Evolutionary conservation across 805 yeast species (phyloP).

Genomic region (Saccharomyces mikatae): DNA sequence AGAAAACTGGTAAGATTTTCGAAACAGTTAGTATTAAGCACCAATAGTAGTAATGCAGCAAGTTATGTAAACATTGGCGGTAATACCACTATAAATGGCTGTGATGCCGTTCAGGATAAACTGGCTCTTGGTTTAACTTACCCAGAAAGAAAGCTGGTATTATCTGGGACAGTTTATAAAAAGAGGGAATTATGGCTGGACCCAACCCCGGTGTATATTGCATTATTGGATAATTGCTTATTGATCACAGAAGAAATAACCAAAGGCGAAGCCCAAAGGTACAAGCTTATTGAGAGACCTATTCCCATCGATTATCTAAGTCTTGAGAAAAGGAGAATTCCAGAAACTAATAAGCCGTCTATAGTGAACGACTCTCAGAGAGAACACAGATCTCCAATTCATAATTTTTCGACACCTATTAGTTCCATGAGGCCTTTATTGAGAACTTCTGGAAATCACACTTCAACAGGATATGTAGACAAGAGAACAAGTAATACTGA

Average conservation of each 20-base stretch:
- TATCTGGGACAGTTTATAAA: conserved; percentile 49
- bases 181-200: conserved; percentile 61
- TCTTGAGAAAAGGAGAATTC: conserved; percentile 37
- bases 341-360: neutral
- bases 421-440: conserved; percentile 19
- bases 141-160: conserved; percentile 46
- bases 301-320: conserved; percentile 53
- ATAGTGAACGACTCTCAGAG: neutral
- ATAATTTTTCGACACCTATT: conserved; percentile 11
- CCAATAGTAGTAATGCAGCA: conserved; percentile 16
- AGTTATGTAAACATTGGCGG: neutral
- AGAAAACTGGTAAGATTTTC: conserved; percentile 48
- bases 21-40: conserved; percentile 23
- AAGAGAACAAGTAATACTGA: conserved; percentile 5
- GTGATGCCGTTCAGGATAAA: conserved; percentile 14
- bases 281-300: conserved; percentile 47
- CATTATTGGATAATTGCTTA: conserved; percentile 64
- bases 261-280: conserved; percentile 31
- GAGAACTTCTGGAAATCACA: conserved; percentile 16
- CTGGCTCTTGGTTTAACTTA: conserved; percentile 44
- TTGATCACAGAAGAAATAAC: conserved; percentile 52
- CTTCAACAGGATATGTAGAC: conserved; percentile 7
- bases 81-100: neutral
- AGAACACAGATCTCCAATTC: neutral
- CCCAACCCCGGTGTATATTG: conserved; percentile 41